Conservation (phyloP, 306 rosid genomes). For the Medicago lupulina region DNA sequence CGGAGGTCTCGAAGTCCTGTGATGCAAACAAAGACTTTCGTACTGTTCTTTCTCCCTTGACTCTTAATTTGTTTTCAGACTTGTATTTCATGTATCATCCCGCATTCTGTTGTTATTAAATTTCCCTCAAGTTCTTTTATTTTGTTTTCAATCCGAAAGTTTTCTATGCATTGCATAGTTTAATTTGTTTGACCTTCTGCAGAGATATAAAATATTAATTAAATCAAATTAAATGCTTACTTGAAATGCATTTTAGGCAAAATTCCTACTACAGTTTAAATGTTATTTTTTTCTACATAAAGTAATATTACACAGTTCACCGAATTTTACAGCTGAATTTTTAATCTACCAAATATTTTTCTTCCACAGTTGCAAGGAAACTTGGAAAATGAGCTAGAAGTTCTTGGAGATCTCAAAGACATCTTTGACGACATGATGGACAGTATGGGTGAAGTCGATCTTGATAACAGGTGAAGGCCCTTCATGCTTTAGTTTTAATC, state of each 20-base stretch:
- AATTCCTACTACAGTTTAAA: constrained; percentile 5
- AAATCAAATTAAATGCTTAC: not conserved
- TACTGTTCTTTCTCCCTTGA: constrained; percentile 47
- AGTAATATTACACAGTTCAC: not conserved
- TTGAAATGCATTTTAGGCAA: constrained; percentile 20
- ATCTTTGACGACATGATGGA: constrained; percentile 65
- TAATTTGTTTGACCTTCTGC: constrained; percentile 17
- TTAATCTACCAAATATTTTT: constrained; percentile 30
- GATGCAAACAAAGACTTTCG: constrained; percentile 55
- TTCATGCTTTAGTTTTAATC: not conserved
- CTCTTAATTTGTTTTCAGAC: not conserved
- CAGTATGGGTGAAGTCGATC: constrained; percentile 55
- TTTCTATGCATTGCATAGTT: constrained; percentile 27
- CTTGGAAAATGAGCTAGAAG: constrained; percentile 73
- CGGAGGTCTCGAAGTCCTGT: constrained; percentile 56
- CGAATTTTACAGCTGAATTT: constrained; percentile 5
- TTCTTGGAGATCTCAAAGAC: constrained; percentile 57
- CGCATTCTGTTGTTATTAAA: not conserved
- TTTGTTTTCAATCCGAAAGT: constrained; percentile 7
- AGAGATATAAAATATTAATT: constrained; percentile 11
- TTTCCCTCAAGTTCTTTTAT: not conserved
- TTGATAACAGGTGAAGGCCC: constrained; percentile 62
- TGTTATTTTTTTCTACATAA: not conserved
- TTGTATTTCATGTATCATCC: constrained; percentile 27
- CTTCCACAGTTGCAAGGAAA: constrained; percentile 61